Percentiles rank a stretch among this genome's conserved stretches.
Conservation (phyloP, 208 protist genomes). For the Tritrichomonas musculus region DNA sequence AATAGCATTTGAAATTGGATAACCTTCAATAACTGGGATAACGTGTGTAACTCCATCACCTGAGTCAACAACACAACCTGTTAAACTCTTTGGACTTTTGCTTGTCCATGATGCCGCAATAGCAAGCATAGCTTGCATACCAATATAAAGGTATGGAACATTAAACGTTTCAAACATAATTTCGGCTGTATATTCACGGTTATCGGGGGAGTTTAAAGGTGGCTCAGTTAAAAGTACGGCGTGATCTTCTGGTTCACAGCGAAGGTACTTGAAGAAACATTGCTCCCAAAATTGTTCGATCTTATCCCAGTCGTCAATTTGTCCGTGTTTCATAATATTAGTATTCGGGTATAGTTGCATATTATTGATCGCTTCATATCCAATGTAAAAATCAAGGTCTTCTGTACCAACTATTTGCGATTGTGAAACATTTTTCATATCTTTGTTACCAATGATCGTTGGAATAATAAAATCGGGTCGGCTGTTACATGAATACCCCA, state of each 20-base stretch:
- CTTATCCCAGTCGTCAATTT: slow-evolving; percentile 82
- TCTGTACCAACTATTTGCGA: slow-evolving; percentile 51
- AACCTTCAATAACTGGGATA: slow-evolving; percentile 71
- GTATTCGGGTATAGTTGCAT: slow-evolving; percentile 51
- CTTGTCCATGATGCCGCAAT: slow-evolving; percentile 76
- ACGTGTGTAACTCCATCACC: slow-evolving; percentile 78
- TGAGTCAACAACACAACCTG: slow-evolving; percentile 87
- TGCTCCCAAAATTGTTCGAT: slow-evolving; percentile 95
- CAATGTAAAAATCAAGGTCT: slow-evolving; percentile 85
- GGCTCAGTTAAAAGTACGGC: slow-evolving; percentile 87
- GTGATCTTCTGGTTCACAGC: slow-evolving; percentile 90
- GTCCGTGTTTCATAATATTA: slow-evolving; percentile 80
- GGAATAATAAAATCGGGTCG: slow-evolving; percentile 85
- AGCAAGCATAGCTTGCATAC: slow-evolving; percentile 86
- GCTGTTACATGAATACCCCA: slow-evolving; percentile 89
- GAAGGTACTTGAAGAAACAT: slow-evolving; percentile 87
- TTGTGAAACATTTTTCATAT: slow-evolving; percentile 34
- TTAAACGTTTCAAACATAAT: slow-evolving; percentile 99
- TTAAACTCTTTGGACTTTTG: slow-evolving; percentile 52
- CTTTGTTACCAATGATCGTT: slow-evolving; percentile 68
- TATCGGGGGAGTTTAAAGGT: slow-evolving; percentile 89
- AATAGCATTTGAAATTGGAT: slow-evolving; percentile 82
- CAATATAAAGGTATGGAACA: slow-evolving; percentile 80
- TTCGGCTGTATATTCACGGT: slow-evolving; percentile 89
- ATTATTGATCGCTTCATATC: slow-evolving; percentile 71